These are phyloP conservation scores for Trichothecium sympodiale DNA, from an alignment of 2,329 filamentous ascomycete genomes.

Conservation along the genomic window DNA sequence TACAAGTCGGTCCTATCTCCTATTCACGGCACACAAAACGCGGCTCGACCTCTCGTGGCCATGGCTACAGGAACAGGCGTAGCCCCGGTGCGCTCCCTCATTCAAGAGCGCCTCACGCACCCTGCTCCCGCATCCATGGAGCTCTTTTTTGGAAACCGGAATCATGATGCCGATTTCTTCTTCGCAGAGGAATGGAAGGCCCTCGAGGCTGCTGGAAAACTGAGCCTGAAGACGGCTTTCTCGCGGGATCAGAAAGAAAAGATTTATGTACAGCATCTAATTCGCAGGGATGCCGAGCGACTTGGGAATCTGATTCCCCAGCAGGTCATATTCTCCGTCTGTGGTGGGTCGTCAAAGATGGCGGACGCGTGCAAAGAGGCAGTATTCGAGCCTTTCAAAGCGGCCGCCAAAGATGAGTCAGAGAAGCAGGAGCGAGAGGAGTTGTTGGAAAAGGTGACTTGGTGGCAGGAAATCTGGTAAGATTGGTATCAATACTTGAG, in stretches of 20 bases:
- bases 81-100: constrained; percentile 70
- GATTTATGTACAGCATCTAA: constrained; percentile 44
- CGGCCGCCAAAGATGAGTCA: constrained; percentile 18
- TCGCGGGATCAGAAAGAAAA: constrained; percentile 36
- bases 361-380: constrained; percentile 42
- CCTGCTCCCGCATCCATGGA: constrained; percentile 29
- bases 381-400: constrained; percentile 36
- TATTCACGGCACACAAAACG: constrained; percentile 25
- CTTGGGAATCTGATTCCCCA: constrained; percentile 22
- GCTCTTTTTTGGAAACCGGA: constrained; percentile 81
- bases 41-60: constrained; percentile 53
- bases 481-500: background rate
- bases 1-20: constrained; percentile 35
- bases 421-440: constrained; percentile 26
- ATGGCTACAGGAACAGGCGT: constrained; percentile 81
- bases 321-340: constrained; percentile 38
- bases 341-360: constrained; percentile 48
- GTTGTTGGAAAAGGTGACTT: constrained; percentile 23
- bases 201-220: constrained; percentile 8
- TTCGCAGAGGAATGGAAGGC: constrained; percentile 65
- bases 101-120: constrained; percentile 55
- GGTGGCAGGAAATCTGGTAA: constrained; percentile 52
- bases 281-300: constrained; percentile 29
- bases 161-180: constrained; percentile 64
- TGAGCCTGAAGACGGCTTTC: constrained; percentile 33